A percentile compares a stretch with the other conserved stretches of the same genome.
These are phyloP conservation scores for Colletotrichum sp. DNA, from an alignment of 2,329 filamentous ascomycete species.

Conservation along the genomic window DNA sequence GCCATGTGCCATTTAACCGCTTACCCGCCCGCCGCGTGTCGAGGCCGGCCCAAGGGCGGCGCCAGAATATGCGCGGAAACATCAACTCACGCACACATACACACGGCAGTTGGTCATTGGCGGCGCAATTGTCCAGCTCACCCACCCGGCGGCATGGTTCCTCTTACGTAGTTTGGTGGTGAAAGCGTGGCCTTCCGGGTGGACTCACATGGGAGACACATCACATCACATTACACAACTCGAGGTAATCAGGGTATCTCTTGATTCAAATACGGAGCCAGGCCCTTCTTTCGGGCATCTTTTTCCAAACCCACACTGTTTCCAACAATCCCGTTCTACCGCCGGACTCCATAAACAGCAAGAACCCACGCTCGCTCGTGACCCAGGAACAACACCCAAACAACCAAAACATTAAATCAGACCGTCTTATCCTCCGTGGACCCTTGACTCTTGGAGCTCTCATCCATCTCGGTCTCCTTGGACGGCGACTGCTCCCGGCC, in stretches of 20 bases:
- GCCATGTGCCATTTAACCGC: conserved; percentile 1
- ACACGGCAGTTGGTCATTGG: neutral
- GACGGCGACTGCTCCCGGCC: neutral
- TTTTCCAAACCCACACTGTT: neutral
- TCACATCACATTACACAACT: neutral
- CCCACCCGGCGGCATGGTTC: neutral
- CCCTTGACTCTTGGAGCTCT: neutral
- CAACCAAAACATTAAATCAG: neutral
- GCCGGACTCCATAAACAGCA: neutral
- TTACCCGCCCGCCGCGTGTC: conserved; percentile 5
- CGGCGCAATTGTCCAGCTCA: neutral
- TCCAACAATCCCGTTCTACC: neutral
- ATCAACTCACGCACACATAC: neutral
- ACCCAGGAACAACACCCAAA: neutral
- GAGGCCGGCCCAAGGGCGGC: neutral
- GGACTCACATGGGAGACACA: neutral
- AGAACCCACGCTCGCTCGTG: neutral
- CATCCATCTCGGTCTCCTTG: neutral
- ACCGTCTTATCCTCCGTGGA: neutral
- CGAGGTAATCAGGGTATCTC: neutral
- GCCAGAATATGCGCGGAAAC: neutral
- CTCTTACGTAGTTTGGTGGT: neutral
- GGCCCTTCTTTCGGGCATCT: neutral
- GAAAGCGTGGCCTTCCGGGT: neutral
- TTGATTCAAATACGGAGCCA: neutral